A percentile compares a stretch with the other conserved stretches of the same genome.
Conservation (phyloP, 176 grass and related monocot genomes). For the Bonia amplexicaulis region DNA sequence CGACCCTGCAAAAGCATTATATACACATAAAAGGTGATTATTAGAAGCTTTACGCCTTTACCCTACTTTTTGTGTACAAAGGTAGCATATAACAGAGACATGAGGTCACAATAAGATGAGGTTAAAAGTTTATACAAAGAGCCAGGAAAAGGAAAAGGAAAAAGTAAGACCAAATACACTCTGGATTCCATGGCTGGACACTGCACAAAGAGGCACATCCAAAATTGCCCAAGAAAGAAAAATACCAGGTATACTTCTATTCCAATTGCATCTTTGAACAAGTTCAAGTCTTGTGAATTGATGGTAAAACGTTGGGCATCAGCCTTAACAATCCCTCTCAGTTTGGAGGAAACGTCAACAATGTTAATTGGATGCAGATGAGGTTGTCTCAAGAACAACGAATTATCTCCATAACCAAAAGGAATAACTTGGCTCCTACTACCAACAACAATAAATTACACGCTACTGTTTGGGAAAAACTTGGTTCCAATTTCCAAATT, state of each 20-base stretch:
- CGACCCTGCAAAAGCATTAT: slow-evolving; percentile 51
- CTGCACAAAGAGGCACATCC: background rate
- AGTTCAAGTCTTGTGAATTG: background rate
- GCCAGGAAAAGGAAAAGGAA: background rate
- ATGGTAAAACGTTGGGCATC: background rate
- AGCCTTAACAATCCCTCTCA: background rate
- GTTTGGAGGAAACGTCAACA: background rate
- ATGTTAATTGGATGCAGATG: background rate
- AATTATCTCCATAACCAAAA: background rate
- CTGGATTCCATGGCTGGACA: background rate
- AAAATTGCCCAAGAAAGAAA: slow-evolving; percentile 12
- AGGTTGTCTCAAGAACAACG: background rate
- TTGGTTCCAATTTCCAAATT: background rate
- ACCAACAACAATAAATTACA: background rate
- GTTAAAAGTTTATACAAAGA: background rate
- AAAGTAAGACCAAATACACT: background rate
- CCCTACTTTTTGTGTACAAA: background rate
- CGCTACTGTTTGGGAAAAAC: background rate
- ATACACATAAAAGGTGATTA: slow-evolving; percentile 2
- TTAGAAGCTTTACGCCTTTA: background rate
- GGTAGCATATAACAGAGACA: background rate
- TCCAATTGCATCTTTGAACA: background rate
- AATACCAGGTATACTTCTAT: background rate
- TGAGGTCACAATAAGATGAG: background rate
- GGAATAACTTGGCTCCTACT: background rate